Percentiles rank a stretch among this genome's conserved stretches.
Conservation (phyloP, 2,329 filamentous ascomycete species). For the Acephala macrosclerotiorum region DNA sequence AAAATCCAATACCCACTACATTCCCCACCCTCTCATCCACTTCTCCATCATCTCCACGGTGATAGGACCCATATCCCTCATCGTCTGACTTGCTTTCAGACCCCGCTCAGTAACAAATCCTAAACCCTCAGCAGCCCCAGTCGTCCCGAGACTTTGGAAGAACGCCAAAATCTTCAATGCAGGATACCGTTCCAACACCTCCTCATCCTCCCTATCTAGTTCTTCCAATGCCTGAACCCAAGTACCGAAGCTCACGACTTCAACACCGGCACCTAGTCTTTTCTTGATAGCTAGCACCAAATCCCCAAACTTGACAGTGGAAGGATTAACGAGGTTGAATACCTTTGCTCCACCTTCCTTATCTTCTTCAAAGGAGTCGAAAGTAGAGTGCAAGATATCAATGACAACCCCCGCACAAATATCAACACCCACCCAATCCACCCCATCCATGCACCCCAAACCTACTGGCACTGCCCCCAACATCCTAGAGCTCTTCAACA, state of each 20-base stretch:
- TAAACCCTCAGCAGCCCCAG: neutral
- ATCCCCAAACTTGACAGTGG: constrained; percentile 37
- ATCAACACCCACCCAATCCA: constrained; percentile 56
- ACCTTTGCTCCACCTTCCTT: constrained; percentile 22
- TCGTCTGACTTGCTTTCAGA: neutral
- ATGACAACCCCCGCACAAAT: constrained; percentile 47
- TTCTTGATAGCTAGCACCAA: constrained; percentile 20
- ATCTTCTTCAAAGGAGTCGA: neutral
- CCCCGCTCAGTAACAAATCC: neutral
- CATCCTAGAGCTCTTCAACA: constrained; percentile 49
- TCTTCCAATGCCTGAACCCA: constrained; percentile 55
- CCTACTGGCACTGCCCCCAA: constrained; percentile 47
- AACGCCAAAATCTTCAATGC: constrained; percentile 57
- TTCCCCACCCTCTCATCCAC: neutral
- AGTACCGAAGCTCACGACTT: constrained; percentile 48
- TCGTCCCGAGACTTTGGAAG: neutral
- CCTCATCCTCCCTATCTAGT: constrained; percentile 46
- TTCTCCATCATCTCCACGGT: neutral
- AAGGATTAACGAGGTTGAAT: constrained; percentile 43
- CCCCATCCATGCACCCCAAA: constrained; percentile 44
- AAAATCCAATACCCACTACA: neutral
- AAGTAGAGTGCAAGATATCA: constrained; percentile 37
- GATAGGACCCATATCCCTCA: neutral
- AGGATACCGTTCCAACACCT: constrained; percentile 53
- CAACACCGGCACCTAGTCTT: constrained; percentile 20